Percentiles rank a stretch among this genome's conserved stretches.
phyloP scores from a whole-genome alignment of 73 alveolate genomes.

The Symbiodinium natans region DNA sequence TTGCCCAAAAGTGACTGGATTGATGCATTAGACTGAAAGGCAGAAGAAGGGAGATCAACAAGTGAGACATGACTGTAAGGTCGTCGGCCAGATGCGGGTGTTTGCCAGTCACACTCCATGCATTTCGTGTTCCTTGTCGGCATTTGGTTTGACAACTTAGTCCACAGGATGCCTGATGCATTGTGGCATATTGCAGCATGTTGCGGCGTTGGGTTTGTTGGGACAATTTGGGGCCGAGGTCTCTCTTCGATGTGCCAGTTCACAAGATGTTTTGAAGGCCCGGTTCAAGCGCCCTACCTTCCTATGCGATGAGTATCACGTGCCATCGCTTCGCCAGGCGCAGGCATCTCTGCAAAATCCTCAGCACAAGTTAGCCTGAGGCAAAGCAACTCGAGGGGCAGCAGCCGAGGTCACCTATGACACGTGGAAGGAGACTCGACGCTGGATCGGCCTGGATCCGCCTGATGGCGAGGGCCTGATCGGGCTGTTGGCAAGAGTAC shows the following conservation, averaged over 20 bases:
- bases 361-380: neutral
- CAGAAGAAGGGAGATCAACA: too few relatives aligned
- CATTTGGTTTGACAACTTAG: neutral
- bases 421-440: conserved; percentile 78
- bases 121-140: conserved; percentile 33
- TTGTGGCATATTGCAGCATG: neutral
- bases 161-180: too few relatives aligned
- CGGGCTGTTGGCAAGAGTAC: neutral
- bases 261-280: conserved; percentile 91
- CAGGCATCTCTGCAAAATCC: conserved; percentile 10
- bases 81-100: conserved; percentile 91
- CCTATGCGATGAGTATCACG: too few relatives aligned
- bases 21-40: too few relatives aligned
- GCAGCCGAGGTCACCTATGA: conserved; percentile 45
- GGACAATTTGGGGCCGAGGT: neutral
- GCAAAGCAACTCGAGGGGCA: too few relatives aligned
- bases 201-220: neutral
- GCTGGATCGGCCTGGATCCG: conserved; percentile 76
- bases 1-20: too few relatives aligned
- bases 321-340: conserved; percentile 17
- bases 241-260: conserved; percentile 89
- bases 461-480: conserved; percentile 24
- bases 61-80: too few relatives aligned
- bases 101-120: conserved; percentile 90
- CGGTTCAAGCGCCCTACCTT: neutral